phyloP scores from a whole-genome alignment of 768 basidiomycete species.

The Tylopilus subfusipes region DNA sequence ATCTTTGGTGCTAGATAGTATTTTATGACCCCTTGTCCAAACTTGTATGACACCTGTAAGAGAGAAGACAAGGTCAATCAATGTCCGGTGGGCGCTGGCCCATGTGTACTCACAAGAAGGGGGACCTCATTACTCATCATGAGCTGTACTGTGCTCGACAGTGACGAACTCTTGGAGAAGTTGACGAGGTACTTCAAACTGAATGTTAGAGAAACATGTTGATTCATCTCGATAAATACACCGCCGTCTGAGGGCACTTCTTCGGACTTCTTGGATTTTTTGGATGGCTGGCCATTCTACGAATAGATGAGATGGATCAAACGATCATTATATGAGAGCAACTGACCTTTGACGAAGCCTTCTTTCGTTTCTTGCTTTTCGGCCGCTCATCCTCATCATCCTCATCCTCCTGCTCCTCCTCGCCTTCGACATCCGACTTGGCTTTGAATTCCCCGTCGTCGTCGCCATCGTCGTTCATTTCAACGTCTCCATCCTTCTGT shows the following conservation, averaged over 20 bases:
- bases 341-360: constrained; percentile 47
- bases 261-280: constrained; percentile 57
- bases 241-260: constrained; percentile 52
- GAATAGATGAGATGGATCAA: background rate
- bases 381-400: constrained; percentile 50
- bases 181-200: constrained; percentile 96
- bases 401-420: constrained; percentile 49
- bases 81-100: background rate
- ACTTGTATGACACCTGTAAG: constrained; percentile 84
- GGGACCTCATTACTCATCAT: constrained; percentile 94
- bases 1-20: constrained; percentile 98
- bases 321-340: background rate
- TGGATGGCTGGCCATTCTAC: constrained; percentile 41
- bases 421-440: constrained; percentile 44
- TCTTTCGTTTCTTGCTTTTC: constrained; percentile 69
- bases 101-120: constrained; percentile 56
- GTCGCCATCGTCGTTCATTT: constrained; percentile 50
- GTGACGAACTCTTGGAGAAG: constrained; percentile 84
- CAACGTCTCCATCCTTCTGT: constrained; percentile 40
- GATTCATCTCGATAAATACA: constrained; percentile 84
- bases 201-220: constrained; percentile 89
- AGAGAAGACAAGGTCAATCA: background rate
- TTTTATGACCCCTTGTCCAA: constrained; percentile 81
- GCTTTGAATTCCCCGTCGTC: constrained; percentile 41
- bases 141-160: constrained; percentile 71